A percentile compares a stretch with the other conserved stretches of the same genome.
phyloP scores from a whole-genome alignment of 371 early-diverging fungal species.

The Blakeslea trispora region DNA sequence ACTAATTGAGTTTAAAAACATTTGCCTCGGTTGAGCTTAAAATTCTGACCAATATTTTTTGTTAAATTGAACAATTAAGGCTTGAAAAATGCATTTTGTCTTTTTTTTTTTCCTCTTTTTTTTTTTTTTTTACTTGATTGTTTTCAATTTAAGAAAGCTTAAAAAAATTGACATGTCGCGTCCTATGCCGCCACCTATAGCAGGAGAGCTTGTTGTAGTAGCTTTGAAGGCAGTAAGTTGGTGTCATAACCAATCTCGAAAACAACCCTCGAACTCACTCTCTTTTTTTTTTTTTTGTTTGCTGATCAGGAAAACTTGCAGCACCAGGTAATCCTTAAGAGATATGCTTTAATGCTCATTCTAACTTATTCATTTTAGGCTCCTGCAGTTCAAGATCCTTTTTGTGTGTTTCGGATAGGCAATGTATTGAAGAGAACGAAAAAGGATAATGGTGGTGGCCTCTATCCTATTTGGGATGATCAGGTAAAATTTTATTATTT shows the following conservation, averaged over 20 bases:
- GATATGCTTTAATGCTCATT: too few relatives aligned
- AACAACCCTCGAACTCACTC: neutral
- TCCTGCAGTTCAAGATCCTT: slow-evolving; percentile 22
- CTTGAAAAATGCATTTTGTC: too few relatives aligned
- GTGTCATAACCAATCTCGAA: neutral
- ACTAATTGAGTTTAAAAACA: too few relatives aligned
- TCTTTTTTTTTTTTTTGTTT: neutral
- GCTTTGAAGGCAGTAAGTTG: slow-evolving; percentile 32
- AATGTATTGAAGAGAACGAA: slow-evolving; percentile 22
- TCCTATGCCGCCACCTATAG: slow-evolving; percentile 4
- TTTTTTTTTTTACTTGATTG: neutral
- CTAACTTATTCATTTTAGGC: slow-evolving; percentile 8
- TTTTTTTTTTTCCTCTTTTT: neutral
- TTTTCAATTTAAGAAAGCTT: too few relatives aligned
- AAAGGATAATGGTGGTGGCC: slow-evolving; percentile 26
- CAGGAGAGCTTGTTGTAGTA: slow-evolving; percentile 29
- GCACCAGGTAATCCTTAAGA: slow-evolving; percentile 35
- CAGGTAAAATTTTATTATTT: slow-evolving; percentile 27
- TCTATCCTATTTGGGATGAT: slow-evolving; percentile 34
- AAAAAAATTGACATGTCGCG: neutral
- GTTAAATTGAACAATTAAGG: too few relatives aligned
- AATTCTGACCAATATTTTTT: too few relatives aligned
- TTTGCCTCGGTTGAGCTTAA: too few relatives aligned
- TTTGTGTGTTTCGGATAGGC: slow-evolving; percentile 27
- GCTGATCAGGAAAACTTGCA: slow-evolving; percentile 22